Evolutionary conservation across 1,284 basidiomycete species (phyloP), one percentile per base, ranked within the genome.

Genomic region (Apiotrichum sp.): DNA sequence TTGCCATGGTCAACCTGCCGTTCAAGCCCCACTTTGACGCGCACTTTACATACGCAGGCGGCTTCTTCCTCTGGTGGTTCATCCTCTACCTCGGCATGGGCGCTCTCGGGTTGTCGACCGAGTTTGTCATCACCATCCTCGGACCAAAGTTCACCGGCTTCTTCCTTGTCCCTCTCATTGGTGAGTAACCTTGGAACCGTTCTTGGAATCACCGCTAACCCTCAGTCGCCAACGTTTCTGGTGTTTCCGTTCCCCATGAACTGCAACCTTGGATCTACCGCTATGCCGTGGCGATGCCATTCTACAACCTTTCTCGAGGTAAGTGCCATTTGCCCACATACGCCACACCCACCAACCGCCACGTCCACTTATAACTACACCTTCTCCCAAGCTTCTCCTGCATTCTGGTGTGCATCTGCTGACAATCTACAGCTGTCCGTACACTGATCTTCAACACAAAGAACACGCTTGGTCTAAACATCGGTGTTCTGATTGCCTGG

Each of bases 61-160:
- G 86, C 0, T 88, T 88, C 71, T 75, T 88, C 59, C 75, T 88
- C 29, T 87, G 86, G 76, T 88, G 86, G 84, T 85, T 86, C 81
- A 73, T 86, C 59, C 82, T 83, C 55, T 88, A 80, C 80, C 62
- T 82, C 36, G 67, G 68, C 43, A 73, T 71, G 71, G 60, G 60
- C 9, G 16, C 59, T 1, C 57, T 74, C 4, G 67, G 86, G 2
- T 71, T 86, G 14, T 82, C 84, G 0, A 73, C 87, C 5, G 87
- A 89, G 55, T 72, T 73, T 50, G 61, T 64, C 3, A 70, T 77
- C 57, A 76, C 74, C 2, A 50, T 77, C 40, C 31, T 78, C 35
- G 68, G 69, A 1, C 70, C 72, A 2, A 66, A 65, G 41, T 77
- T 77, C 52, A 64, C 71, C 10, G 61, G 69, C 11, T 77, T 74